These are phyloP conservation scores for Penicillium fimorum DNA, from an alignment of 495 filamentous ascomycete genomes.

Conservation along the genomic window DNA sequence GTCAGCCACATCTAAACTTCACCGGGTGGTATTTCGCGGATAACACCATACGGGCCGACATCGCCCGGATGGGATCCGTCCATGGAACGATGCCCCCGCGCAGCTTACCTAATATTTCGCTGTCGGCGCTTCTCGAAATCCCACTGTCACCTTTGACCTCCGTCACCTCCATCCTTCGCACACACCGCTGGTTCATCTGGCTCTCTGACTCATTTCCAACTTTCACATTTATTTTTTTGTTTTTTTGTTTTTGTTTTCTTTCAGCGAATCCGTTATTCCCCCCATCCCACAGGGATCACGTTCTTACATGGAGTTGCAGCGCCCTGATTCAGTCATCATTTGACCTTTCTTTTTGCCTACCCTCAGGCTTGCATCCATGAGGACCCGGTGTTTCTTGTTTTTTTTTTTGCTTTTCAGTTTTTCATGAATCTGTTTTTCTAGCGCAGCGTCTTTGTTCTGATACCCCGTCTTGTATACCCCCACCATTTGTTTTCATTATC, in stretches of 20 bases:
- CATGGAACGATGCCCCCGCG: slow-evolving; percentile 19
- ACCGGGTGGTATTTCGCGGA: slow-evolving; percentile 2
- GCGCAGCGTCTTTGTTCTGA: slow-evolving; percentile 18
- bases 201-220: slow-evolving; percentile 24
- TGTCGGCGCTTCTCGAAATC: slow-evolving; percentile 30
- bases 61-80: not conserved
- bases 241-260: not conserved
- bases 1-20: slow-evolving; percentile 6
- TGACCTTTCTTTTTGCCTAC: slow-evolving; percentile 10
- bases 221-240: not conserved
- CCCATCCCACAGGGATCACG: slow-evolving; percentile 6
- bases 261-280: slow-evolving; percentile 1
- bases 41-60: slow-evolving; percentile 9
- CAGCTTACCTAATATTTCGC: slow-evolving; percentile 31
- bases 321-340: slow-evolving; percentile 10
- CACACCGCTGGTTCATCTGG: slow-evolving; percentile 24
- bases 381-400: slow-evolving; percentile 24
- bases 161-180: not conserved
- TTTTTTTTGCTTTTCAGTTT: slow-evolving; percentile 7
- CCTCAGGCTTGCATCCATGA: slow-evolving; percentile 21
- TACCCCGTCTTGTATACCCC: slow-evolving; percentile 27
- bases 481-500: slow-evolving; percentile 7
- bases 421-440: slow-evolving; percentile 3
- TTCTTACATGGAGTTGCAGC: slow-evolving; percentile 19
- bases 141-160: not conserved